Conservation (phyloP, 2,329 filamentous ascomycete species). For the Penicillium fuscoglaucum region DNA sequence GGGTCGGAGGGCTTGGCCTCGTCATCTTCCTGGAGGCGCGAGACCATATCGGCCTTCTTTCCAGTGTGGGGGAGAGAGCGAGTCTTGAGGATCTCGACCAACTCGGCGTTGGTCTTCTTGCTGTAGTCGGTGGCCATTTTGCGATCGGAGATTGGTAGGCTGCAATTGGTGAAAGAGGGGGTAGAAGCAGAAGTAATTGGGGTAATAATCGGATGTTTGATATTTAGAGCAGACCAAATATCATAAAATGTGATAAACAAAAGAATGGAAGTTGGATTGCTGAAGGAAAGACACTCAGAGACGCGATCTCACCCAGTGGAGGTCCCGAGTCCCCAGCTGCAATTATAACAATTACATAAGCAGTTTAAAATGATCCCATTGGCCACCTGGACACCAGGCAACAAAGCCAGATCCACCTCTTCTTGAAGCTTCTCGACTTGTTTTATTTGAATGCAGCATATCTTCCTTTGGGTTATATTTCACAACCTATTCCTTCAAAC, state of each 20-base stretch:
- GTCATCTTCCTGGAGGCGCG: slow-evolving; percentile 49
- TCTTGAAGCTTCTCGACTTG: background rate
- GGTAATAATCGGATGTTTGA: background rate
- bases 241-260: background rate
- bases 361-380: background rate
- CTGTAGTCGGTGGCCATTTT: slow-evolving; percentile 48
- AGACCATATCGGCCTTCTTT: slow-evolving; percentile 53
- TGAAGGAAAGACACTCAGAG: background rate
- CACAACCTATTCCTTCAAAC: background rate
- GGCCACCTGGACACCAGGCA: background rate
- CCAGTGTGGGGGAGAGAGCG: slow-evolving; percentile 50
- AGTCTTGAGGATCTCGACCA: slow-evolving; percentile 52
- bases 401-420: background rate
- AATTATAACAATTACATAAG: slow-evolving; percentile 6
- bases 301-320: slow-evolving; percentile 1
- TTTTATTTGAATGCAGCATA: background rate
- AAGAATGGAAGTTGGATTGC: slow-evolving; percentile 4
- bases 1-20: slow-evolving; percentile 27
- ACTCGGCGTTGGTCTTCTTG: slow-evolving; percentile 53
- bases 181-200: background rate
- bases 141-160: slow-evolving; percentile 2
- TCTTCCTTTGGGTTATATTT: background rate
- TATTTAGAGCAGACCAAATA: background rate
- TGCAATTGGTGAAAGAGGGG: background rate
- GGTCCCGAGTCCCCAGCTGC: background rate